Conservation (phyloP, 257 asterid genomes). For the Paraleonurus japonicus region DNA sequence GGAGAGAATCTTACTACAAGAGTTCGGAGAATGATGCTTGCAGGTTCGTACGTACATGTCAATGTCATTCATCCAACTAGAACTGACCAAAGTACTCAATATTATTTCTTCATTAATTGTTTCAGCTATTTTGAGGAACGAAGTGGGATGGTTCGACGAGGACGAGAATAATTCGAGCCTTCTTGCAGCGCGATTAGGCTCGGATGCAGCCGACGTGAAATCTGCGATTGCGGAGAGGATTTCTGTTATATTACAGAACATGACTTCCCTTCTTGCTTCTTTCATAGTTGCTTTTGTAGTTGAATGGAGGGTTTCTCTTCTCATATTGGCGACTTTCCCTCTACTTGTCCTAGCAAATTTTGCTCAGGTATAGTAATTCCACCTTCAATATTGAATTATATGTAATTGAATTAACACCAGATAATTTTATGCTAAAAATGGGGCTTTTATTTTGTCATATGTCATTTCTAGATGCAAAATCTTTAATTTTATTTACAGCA, state of each 20-base stretch:
- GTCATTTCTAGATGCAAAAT: background rate
- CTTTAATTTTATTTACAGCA: no score
- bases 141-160: slow-evolving; percentile 97
- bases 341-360: slow-evolving; percentile 92
- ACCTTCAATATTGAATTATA: background rate
- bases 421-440: background rate
- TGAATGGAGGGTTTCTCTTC: slow-evolving; percentile 94
- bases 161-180: slow-evolving; percentile 91
- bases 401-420: background rate
- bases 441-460: no score
- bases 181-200: slow-evolving; percentile 75
- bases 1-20: slow-evolving; percentile 92
- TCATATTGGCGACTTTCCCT: slow-evolving; percentile 81
- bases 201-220: slow-evolving; percentile 91
- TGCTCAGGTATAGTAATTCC: slow-evolving; percentile 68
- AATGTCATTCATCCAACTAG: background rate
- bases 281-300: slow-evolving; percentile 89
- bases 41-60: slow-evolving; percentile 46
- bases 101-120: background rate
- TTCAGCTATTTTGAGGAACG: slow-evolving; percentile 87
- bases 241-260: slow-evolving; percentile 86
- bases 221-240: slow-evolving; percentile 95
- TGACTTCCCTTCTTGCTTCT: slow-evolving; percentile 94
- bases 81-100: background rate
- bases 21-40: slow-evolving; percentile 94